Conservation (phyloP, 345 rosid genomes). For the rapeseed (Brassica napus) region DNA sequence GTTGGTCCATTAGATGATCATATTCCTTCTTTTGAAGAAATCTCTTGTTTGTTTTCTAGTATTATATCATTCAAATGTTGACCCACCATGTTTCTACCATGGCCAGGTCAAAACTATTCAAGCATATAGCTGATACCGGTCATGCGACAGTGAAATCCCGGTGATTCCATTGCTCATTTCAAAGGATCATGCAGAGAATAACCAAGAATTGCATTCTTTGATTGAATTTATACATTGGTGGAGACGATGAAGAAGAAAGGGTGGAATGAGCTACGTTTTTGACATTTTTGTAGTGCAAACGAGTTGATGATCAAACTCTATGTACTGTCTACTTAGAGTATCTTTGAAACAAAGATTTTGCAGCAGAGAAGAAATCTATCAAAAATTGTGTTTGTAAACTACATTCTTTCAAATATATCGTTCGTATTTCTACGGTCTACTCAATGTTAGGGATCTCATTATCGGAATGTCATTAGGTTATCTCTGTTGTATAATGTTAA, state of each 20-base stretch:
- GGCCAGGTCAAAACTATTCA: constrained; percentile 72
- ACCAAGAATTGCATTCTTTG: constrained; percentile 31
- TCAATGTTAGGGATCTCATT: background rate
- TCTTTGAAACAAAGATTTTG: constrained; percentile 15
- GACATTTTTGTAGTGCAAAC: constrained; percentile 11
- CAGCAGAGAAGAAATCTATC: constrained; percentile 2
- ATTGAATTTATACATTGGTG: constrained; percentile 26
- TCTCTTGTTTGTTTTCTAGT: background rate
- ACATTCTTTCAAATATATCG: constrained; percentile 31
- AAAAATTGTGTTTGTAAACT: constrained; percentile 1
- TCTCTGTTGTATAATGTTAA: background rate
- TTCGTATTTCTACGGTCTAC: background rate
- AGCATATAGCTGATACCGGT: constrained; percentile 76
- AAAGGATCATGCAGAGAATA: constrained; percentile 25
- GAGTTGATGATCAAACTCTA: background rate
- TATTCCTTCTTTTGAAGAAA: background rate
- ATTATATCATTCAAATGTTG: background rate
- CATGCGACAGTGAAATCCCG: constrained; percentile 65
- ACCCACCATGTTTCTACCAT: background rate
- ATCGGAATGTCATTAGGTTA: background rate
- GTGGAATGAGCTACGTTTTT: constrained; percentile 9
- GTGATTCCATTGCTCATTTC: constrained; percentile 33
- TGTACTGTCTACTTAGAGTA: background rate
- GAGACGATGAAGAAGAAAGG: background rate
- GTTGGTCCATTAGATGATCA: constrained; percentile 41